Conservation (phyloP, 345 rosid species). For the Hibiscus syriacus region DNA sequence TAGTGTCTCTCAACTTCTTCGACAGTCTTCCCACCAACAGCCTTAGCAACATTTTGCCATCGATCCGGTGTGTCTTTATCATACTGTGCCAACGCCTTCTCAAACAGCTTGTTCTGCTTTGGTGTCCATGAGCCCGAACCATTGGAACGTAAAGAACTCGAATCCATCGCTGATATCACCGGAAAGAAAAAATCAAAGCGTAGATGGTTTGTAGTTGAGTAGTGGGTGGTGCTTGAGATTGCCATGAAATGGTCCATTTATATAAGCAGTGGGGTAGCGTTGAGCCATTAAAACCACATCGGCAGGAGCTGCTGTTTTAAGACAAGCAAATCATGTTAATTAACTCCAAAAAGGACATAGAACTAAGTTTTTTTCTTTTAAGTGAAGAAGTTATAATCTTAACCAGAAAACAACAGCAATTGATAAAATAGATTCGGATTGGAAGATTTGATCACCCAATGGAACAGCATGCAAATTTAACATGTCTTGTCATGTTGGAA, state of each 20-base stretch:
- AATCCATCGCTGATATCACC: slow-evolving; percentile 22
- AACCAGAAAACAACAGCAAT: not conserved
- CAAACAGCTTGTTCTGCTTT: slow-evolving; percentile 48
- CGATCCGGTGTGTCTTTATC: slow-evolving; percentile 54
- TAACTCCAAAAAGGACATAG: not conserved
- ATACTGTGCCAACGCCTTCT: slow-evolving; percentile 39
- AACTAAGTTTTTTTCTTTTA: not conserved
- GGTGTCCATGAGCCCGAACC: slow-evolving; percentile 34
- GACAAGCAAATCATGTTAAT: not conserved
- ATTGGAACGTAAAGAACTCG: slow-evolving; percentile 24
- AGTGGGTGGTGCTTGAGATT: slow-evolving; percentile 4
- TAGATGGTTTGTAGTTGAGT: not conserved
- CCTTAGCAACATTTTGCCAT: slow-evolving; percentile 48
- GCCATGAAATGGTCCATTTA: not conserved
- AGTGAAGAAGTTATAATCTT: not conserved
- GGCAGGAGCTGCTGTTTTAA: too few species aligned
- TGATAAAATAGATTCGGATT: not conserved
- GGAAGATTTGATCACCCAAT: slow-evolving; percentile 4
- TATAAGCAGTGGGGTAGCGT: too few species aligned
- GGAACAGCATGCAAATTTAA: slow-evolving; percentile 7
- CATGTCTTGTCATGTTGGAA: too few species aligned
- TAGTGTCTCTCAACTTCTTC: slow-evolving; percentile 48
- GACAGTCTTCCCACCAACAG: slow-evolving; percentile 40
- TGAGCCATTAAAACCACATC: too few species aligned
- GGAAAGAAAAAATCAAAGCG: not conserved